Evolutionary conservation across 306 rosid genomes (phyloP), one percentile per base, ranked within the genome.

Genomic region (Vigna reflexopilosa): DNA sequence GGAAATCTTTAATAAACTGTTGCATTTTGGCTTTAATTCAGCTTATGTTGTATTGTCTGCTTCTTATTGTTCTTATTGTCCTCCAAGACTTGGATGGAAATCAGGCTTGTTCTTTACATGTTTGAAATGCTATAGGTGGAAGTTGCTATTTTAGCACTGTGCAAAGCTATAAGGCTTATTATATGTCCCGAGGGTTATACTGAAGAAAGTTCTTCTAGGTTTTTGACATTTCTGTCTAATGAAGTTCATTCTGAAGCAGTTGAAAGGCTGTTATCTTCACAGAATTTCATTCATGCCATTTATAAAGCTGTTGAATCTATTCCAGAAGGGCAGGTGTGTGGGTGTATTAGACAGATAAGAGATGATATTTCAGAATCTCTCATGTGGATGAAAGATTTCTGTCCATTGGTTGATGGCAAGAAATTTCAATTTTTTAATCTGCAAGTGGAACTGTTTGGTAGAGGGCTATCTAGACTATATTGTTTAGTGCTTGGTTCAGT

Each of bases 281-380:
- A 85, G 56, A 86, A 86, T 57, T 87, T 94, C 67, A 85, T 85
- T 75, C 67, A 64, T 81, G 89, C 88, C 61, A 75, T 90, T 70
- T 82, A 73, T 78, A 84, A 78, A 83, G 91, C 91, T 40, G 40
- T 92, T 79, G 85, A 85, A 79, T 83, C 87, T 68, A 84, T 89
- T 75, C 98, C 98, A 42, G 98, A 92, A 88, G 97, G 98, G 52
- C 93, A 92, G 87, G 95, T 87, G 24, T 86, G 88, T 73, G 90
- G 84, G 68, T 90, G 85, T 83, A 76, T 92, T 79, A 84, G 78
- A 59, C 88, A 85, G 82, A 72, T 92, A 73, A 83, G 85, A 38
- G 79, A 56, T 62, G 97, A 92, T 79, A 67, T 90, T 84, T 86
- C 95, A 24, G 91, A 88, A 85, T 82, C 95, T 77, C 81, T 91